phyloP scores from a whole-genome alignment of 1,139 yeast species.

The Hanseniaspora sp. region DNA sequence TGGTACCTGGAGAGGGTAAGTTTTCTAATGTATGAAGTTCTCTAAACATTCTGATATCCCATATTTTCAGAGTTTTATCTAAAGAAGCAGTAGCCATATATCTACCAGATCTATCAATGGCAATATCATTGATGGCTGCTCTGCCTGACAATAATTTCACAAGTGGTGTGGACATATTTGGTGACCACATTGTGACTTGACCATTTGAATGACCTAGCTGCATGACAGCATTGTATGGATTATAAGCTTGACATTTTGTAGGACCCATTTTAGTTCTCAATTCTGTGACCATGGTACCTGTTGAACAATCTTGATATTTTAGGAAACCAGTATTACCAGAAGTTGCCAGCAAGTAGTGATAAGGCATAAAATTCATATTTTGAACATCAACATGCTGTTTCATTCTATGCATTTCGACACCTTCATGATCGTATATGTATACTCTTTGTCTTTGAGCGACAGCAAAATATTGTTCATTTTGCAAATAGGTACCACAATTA shows the following conservation, averaged over 20 bases:
- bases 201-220: constrained; percentile 93
- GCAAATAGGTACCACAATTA: constrained; percentile 78
- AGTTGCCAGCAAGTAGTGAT: constrained; percentile 76
- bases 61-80: constrained; percentile 71
- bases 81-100: constrained; percentile 92
- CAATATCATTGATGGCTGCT: constrained; percentile 80
- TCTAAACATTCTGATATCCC: constrained; percentile 85
- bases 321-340: constrained; percentile 83
- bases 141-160: constrained; percentile 70
- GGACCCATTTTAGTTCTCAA: constrained; percentile 83
- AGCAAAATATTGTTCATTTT: constrained; percentile 87
- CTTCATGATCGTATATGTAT: constrained; percentile 81
- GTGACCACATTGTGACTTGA: constrained; percentile 87
- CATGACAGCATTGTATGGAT: constrained; percentile 91
- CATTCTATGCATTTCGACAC: constrained; percentile 82
- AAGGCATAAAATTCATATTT: constrained; percentile 75
- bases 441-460: constrained; percentile 95
- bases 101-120: constrained; percentile 82
- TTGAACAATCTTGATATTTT: constrained; percentile 89
- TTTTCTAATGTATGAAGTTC: constrained; percentile 51
- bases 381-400: constrained; percentile 84
- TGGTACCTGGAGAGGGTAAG: constrained; percentile 78
- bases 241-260: constrained; percentile 74
- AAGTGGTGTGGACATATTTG: constrained; percentile 74
- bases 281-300: constrained; percentile 79